Evolutionary conservation across 2,329 filamentous ascomycete genomes (phyloP).

Genomic region (Neofusicoccum laricinum): DNA sequence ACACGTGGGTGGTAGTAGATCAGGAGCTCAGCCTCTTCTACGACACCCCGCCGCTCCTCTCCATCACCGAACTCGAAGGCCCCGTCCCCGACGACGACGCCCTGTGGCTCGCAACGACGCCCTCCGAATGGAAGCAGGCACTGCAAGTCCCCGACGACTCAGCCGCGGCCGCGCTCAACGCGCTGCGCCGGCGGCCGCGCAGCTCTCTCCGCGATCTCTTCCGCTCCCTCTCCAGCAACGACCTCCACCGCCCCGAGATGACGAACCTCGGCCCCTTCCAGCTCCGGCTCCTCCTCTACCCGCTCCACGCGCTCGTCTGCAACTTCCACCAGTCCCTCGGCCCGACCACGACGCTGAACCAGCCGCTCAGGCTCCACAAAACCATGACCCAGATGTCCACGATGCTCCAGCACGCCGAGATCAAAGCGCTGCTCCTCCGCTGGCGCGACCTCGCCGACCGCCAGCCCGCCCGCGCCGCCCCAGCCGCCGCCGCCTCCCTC

Average conservation of each 20-base stretch:
- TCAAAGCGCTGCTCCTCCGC: conserved; percentile 50
- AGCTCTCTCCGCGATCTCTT: neutral
- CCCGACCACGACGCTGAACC: conserved; percentile 41
- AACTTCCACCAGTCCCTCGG: conserved; percentile 53
- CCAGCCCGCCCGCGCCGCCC: no score
- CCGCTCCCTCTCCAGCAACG: neutral
- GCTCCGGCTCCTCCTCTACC: neutral
- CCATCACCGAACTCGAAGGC: conserved; percentile 45
- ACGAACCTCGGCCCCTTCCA: neutral
- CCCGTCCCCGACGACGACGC: conserved; percentile 51
- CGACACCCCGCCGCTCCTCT: conserved; percentile 53
- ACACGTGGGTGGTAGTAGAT: conserved; percentile 61
- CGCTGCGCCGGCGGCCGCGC: neutral
- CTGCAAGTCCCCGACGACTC: neutral
- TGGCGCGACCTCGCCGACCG: conserved; percentile 51
- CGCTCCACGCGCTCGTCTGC: conserved; percentile 42
- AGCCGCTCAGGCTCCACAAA: conserved; percentile 4
- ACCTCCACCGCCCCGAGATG: neutral
- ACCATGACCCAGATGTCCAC: conserved; percentile 21
- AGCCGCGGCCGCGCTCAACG: neutral
- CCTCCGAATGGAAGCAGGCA: conserved; percentile 46
- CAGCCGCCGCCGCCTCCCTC: neutral
- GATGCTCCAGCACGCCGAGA: conserved; percentile 45
- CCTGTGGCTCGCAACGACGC: conserved; percentile 50
- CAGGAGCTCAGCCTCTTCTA: conserved; percentile 61